Base-by-base conservation (phyloP, 116 monocot genomes). In the Papilionanthe hybrid region DNA sequence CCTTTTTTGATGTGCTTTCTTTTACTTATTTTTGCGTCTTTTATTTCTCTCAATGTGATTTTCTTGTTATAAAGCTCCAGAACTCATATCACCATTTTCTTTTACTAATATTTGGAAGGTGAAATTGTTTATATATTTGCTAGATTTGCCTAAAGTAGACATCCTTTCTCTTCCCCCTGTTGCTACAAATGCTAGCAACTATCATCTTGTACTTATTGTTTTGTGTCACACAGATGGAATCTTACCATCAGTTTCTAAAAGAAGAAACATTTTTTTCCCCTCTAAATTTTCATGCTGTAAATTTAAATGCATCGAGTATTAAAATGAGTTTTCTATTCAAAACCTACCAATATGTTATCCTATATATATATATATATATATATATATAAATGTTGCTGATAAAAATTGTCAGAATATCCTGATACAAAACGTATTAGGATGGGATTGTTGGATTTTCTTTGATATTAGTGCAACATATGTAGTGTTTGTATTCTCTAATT, bases 281-380 rank as follows among this genome's bases (percentile, higher is more conserved):
- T 69, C 15, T 13, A 15, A 32, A 69, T 69, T 32, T 68, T 69
- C 37, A 42, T 43, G 73, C 10, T 73, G 22, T 43, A 20, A 44
- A 43, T 44, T 73, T n/a, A 73, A 73, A 73, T 73, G 17, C 71
- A 9, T 73, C 73, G 20, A 43, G 42, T 9, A 43, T 44, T 73
- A 5, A 44, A 22, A n/a, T 44, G 73, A 73, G 20, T n/a, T 20
- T 73, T 73, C 10, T 7, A 73, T 73, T 44, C 5, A 73, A 42
- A 19, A 20, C 4, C 43, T 73, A 42, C 6, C 18, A 29, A 17
- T 6, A 17, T 32, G 5, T 15, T 37, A 18, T 13, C 17, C 71
- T 71, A 17, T 71, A 69, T 32, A 32, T 32, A 32, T 32, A 32
- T 32, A 32, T 37, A 37, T 37, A 37, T 37, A 37, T 37, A 37